Evolutionary conservation across 2,329 filamentous ascomycete genomes (phyloP).

Genomic region (Verticillium klebahnii): DNA sequence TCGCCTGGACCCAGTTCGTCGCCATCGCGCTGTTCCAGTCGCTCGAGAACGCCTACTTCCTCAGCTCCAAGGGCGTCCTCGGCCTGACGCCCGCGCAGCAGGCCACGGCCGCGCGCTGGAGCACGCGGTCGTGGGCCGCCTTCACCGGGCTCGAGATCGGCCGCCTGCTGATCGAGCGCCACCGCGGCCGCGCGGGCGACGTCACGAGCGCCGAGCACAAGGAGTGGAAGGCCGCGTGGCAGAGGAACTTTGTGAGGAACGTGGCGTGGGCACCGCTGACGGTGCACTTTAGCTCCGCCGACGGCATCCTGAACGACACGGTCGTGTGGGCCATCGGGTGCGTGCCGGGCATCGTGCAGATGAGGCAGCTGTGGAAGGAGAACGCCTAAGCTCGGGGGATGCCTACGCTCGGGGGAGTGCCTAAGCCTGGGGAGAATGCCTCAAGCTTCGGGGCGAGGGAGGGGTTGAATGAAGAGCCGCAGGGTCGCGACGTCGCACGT

Average conservation of each 20-base stretch:
- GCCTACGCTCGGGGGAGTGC: too few species aligned
- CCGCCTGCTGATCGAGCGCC: constrained; percentile 49
- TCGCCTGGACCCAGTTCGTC: constrained; percentile 65
- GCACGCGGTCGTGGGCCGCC: constrained; percentile 73
- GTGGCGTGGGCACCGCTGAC: constrained; percentile 77
- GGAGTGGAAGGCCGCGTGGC: constrained; percentile 50
- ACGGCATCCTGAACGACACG: constrained; percentile 46
- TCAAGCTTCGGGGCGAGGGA: neutral
- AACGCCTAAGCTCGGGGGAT: constrained; percentile 19
- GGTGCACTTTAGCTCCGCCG: constrained; percentile 73
- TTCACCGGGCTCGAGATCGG: constrained; percentile 75
- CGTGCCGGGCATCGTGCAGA: constrained; percentile 39
- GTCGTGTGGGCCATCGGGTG: constrained; percentile 35
- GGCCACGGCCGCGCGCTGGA: constrained; percentile 62
- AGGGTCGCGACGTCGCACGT: neutral
- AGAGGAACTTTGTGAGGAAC: constrained; percentile 64
- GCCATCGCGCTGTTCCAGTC: constrained; percentile 68
- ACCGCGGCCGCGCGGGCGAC: constrained; percentile 28
- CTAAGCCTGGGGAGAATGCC: too few species aligned
- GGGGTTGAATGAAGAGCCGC: neutral
- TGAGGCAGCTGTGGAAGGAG: constrained; percentile 39
- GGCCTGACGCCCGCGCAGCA: constrained; percentile 52
- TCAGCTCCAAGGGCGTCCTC: constrained; percentile 69
- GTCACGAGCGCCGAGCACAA: constrained; percentile 35
- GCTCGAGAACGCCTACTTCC: constrained; percentile 78